phyloP scores from a whole-genome alignment of 176 grass and related monocot species.

The Aegilops bicornis region DNA sequence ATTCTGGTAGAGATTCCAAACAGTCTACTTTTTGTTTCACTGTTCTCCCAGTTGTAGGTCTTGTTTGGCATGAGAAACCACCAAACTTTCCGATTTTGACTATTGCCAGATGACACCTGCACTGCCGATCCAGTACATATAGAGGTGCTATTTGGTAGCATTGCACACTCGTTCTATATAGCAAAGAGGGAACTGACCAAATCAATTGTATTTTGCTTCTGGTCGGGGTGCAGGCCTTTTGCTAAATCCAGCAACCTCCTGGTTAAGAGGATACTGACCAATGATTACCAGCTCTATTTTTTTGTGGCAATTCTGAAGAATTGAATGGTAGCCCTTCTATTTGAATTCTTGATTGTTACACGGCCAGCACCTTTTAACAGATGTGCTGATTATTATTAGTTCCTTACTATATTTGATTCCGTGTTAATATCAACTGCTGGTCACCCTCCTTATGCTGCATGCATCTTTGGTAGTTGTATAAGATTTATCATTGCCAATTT shows the following conservation, averaged over 20 bases:
- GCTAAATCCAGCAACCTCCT: not conserved
- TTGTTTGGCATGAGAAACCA: constrained; percentile 17
- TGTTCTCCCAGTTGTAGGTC: not conserved
- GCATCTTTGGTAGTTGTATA: constrained; percentile 8
- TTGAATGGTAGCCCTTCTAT: not conserved
- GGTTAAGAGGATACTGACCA: constrained; percentile 10
- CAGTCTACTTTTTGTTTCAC: constrained; percentile 8
- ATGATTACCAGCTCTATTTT: constrained; percentile 4
- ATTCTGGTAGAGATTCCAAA: constrained; percentile 12
- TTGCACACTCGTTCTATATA: constrained; percentile 14
- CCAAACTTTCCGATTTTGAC: not conserved
- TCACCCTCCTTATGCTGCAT: constrained; percentile 14
- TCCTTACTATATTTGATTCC: not conserved
- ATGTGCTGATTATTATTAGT: not conserved
- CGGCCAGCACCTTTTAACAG: not conserved
- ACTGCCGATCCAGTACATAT: constrained; percentile 5
- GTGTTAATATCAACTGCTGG: not conserved
- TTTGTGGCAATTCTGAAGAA: not conserved
- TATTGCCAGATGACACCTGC: not conserved
- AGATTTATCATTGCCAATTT: not conserved
- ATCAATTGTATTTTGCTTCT: not conserved
- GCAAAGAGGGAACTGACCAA: not conserved
- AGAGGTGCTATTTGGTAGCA: constrained; percentile 14
- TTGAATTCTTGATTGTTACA: constrained; percentile 7
- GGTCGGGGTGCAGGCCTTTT: not conserved